Evolutionary conservation across 306 rosid genomes (phyloP).

Genomic region (Cicer bijugum): DNA sequence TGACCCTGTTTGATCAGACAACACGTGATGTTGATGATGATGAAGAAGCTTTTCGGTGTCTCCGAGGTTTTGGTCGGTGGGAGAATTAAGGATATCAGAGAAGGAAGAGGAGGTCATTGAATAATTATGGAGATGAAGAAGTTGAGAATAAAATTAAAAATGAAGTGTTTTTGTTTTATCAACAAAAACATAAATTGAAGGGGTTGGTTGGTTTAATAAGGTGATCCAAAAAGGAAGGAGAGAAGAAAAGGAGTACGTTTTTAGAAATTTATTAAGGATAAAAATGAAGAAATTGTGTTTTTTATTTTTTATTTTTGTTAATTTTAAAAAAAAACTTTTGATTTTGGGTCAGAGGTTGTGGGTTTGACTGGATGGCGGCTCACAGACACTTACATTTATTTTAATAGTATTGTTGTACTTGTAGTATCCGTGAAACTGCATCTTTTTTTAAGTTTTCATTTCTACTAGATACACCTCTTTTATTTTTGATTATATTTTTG

Average conservation of each 20-base stretch:
- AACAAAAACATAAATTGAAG: not conserved
- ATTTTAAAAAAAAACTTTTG: not conserved
- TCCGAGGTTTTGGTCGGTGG: constrained; percentile 39
- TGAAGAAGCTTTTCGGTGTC: constrained; percentile 18
- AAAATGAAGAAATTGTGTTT: not conserved
- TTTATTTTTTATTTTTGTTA: not conserved
- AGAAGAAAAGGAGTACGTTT: constrained; percentile 54
- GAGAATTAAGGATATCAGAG: constrained; percentile 69
- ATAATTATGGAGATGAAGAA: constrained; percentile 48
- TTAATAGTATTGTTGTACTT: not conserved
- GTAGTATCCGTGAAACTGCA: too few relatives aligned
- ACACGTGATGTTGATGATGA: constrained; percentile 26
- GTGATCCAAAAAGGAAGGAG: not conserved
- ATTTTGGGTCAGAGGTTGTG: constrained; percentile 65
- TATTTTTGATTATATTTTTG: too few relatives aligned
- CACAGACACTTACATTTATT: constrained; percentile 21
- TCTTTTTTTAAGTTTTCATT: too few relatives aligned
- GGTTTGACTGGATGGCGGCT: constrained; percentile 84
- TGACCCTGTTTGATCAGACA: constrained; percentile 59
- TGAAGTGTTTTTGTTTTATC: constrained; percentile 17
- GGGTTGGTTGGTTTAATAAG: not conserved
- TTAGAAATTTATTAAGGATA: constrained; percentile 29
- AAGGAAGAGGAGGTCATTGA: constrained; percentile 75
- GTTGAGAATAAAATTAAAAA: constrained; percentile 36
- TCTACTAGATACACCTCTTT: too few relatives aligned